phyloP scores from a whole-genome alignment of 768 basidiomycete genomes.

The Boletus eberwhitei region DNA sequence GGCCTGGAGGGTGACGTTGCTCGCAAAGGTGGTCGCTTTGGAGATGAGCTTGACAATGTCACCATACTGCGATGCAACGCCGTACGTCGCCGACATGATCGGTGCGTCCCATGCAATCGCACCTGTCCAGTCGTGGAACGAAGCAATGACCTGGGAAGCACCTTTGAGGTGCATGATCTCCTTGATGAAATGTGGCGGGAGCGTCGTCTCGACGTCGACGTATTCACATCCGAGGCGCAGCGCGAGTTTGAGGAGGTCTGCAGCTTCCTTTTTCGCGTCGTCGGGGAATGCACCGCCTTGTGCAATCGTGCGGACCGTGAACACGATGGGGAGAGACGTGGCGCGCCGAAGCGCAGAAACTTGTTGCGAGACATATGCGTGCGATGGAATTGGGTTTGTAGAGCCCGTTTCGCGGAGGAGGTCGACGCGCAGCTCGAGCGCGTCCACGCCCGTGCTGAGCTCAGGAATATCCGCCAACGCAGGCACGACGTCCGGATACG shows the following conservation, averaged over 20 bases:
- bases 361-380: conserved; percentile 75
- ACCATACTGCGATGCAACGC: conserved; percentile 60
- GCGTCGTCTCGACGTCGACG: conserved; percentile 84
- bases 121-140: conserved; percentile 95
- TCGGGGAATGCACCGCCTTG: conserved; percentile 95
- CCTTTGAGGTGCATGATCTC: conserved; percentile 64
- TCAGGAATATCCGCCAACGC: conserved; percentile 68
- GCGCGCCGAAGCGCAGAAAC: conserved; percentile 72
- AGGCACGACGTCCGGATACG: conserved; percentile 81
- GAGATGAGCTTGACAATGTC: conserved; percentile 94
- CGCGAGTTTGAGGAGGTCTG: conserved; percentile 74
- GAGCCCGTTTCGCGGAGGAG: conserved; percentile 58
- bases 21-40: conserved; percentile 68
- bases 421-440: conserved; percentile 92
- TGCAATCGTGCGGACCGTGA: conserved; percentile 80
- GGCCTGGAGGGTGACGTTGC: conserved; percentile 74
- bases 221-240: conserved; percentile 87
- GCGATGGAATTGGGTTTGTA: conserved; percentile 58
- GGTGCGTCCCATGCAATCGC: conserved; percentile 75
- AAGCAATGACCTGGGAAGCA: conserved; percentile 77
- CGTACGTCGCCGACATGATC: conserved; percentile 65
- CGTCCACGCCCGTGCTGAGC: conserved; percentile 81
- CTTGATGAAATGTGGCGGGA: conserved; percentile 59
- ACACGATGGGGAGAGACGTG: conserved; percentile 84
- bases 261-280: conserved; percentile 62